Conservation (phyloP, 352 stramenopile species). For the Lagenidium sp. region DNA sequence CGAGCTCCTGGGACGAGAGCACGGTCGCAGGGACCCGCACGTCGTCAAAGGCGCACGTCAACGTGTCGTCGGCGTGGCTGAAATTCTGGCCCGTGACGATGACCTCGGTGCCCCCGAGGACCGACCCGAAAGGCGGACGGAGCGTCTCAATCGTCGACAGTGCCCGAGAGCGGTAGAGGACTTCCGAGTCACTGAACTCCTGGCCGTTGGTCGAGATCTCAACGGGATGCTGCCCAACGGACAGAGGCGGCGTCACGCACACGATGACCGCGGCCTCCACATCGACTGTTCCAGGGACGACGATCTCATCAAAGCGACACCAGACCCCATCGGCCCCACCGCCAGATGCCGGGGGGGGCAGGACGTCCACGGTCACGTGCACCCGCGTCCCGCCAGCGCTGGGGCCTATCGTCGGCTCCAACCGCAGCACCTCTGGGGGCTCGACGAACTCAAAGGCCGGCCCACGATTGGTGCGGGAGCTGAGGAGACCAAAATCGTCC, state of each 20-base stretch:
- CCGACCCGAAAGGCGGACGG: slow-evolving; percentile 27
- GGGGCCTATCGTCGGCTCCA: slow-evolving; percentile 3
- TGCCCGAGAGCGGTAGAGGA: slow-evolving; percentile 43
- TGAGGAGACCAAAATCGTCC: too few relatives aligned
- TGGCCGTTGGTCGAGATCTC: slow-evolving; percentile 90
- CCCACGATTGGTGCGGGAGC: too few relatives aligned
- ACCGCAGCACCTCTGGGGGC: neutral
- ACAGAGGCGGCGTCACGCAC: neutral
- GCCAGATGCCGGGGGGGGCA: too few relatives aligned
- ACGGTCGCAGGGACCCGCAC: slow-evolving; percentile 12
- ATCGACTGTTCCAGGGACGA: slow-evolving; percentile 3
- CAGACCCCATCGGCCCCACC: neutral
- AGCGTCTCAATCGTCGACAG: slow-evolving; percentile 29
- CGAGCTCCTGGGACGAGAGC: slow-evolving; percentile 14
- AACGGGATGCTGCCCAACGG: slow-evolving; percentile 28
- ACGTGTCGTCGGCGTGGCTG: neutral
- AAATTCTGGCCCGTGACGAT: slow-evolving; percentile 19
- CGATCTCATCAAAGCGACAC: slow-evolving; percentile 10
- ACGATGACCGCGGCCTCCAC: neutral
- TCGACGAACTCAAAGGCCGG: slow-evolving; percentile 8
- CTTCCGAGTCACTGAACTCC: slow-evolving; percentile 84
- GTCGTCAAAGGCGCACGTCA: slow-evolving; percentile 27
- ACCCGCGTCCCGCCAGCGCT: slow-evolving; percentile 4
- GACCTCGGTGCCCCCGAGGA: slow-evolving; percentile 29
- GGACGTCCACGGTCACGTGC: too few relatives aligned